A percentile compares a stretch with the other conserved stretches of the same genome.
Conservation (phyloP, 2,329 filamentous ascomycete species). For the Colletotrichum euphorbiae region DNA sequence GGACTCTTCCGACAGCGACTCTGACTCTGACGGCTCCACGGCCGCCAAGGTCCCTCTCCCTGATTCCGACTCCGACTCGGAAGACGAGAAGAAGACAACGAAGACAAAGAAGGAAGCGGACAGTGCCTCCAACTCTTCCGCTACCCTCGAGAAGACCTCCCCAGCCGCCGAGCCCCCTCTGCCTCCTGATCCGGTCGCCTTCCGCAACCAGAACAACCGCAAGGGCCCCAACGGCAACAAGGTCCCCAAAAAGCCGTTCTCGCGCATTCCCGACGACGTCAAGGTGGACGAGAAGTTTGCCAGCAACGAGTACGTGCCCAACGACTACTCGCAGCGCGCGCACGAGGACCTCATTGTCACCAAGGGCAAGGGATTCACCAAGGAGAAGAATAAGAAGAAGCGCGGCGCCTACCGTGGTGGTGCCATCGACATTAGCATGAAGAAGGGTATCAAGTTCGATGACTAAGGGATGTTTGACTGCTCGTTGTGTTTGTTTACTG, state of each 20-base stretch:
- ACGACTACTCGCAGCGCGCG: conserved; percentile 90
- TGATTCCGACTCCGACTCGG: conserved; percentile 50
- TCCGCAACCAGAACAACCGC: conserved; percentile 52
- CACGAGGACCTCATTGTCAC: conserved; percentile 91
- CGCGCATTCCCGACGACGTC: conserved; percentile 77
- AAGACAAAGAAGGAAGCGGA: conserved; percentile 42
- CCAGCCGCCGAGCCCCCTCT: conserved; percentile 62
- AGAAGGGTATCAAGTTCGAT: conserved; percentile 94
- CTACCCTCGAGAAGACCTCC: conserved; percentile 65
- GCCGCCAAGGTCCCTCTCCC: conserved; percentile 21
- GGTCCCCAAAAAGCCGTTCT: conserved; percentile 75
- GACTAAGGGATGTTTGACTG: conserved; percentile 65
- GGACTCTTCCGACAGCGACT: conserved; percentile 46
- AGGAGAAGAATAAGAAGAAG: conserved; percentile 99
- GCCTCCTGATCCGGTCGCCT: conserved; percentile 60
- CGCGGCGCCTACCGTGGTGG: conserved; percentile 91
- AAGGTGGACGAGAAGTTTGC: conserved; percentile 75
- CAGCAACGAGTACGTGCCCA: conserved; percentile 84
- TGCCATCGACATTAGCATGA: conserved; percentile 82
- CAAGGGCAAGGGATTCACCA: conserved; percentile 96
- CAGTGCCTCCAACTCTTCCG: conserved; percentile 54
- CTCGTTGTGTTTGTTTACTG: conserved; percentile 14
- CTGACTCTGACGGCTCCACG: conserved; percentile 41
- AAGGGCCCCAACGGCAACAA: conserved; percentile 60
- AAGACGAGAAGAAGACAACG: conserved; percentile 42